Conservation (phyloP, 2,329 filamentous ascomycete species). For the Botrytis squamosa region DNA sequence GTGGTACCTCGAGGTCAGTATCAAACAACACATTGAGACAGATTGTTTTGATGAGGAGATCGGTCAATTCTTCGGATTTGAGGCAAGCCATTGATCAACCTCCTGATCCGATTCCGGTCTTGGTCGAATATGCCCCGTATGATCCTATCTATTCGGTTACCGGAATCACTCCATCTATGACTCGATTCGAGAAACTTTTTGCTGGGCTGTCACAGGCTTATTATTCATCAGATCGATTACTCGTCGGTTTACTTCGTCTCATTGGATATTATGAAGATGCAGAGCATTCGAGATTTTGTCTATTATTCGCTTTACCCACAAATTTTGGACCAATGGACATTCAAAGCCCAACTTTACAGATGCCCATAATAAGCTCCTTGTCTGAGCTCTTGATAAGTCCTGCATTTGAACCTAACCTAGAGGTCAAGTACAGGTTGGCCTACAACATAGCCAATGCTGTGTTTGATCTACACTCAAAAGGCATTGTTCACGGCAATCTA, state of each 20-base stretch:
- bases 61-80: conserved; percentile 28
- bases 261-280: conserved; percentile 75
- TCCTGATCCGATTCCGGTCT: conserved; percentile 46
- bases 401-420: conserved; percentile 63
- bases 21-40: conserved; percentile 40
- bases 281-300: conserved; percentile 65
- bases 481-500: conserved; percentile 70
- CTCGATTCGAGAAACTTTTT: conserved; percentile 62
- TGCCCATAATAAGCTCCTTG: conserved; percentile 48
- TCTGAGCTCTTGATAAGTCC: conserved; percentile 51
- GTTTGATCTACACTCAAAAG: conserved; percentile 68
- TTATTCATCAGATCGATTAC: conserved; percentile 53
- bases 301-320: conserved; percentile 72
- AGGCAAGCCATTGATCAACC: conserved; percentile 29
- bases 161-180: conserved; percentile 63
- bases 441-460: conserved; percentile 70
- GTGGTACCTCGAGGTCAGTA: conserved; percentile 22
- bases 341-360: conserved; percentile 46
- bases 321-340: conserved; percentile 59
- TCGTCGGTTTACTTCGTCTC: conserved; percentile 58
- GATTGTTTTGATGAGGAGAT: conserved; percentile 39
- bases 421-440: conserved; percentile 74
- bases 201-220: conserved; percentile 47
- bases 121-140: conserved; percentile 70
- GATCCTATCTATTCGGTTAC: conserved; percentile 61